A percentile compares a stretch with the other conserved stretches of the same genome.
These are phyloP conservation scores for Alternaria dauci DNA, from an alignment of 2,329 filamentous ascomycete genomes.

Conservation along the genomic window DNA sequence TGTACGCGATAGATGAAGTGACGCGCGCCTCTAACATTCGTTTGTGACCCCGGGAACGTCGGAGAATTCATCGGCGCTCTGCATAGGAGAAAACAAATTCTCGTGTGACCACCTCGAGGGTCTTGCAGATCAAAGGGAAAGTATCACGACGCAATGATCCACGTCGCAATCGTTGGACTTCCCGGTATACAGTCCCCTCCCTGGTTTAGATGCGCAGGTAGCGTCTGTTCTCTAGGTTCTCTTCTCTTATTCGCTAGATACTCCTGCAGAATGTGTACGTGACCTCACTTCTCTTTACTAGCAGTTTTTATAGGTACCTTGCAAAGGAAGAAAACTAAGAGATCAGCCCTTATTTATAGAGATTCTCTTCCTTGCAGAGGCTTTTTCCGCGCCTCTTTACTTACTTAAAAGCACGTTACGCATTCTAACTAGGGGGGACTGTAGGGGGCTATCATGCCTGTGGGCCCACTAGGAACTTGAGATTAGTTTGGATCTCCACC, in stretches of 20 bases:
- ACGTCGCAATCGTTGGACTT: not conserved
- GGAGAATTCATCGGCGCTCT: constrained; percentile 2
- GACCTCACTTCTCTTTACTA: too few relatives aligned
- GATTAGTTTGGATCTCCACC: constrained; percentile 4
- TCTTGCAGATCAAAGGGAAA: not conserved
- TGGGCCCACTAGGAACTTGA: not conserved
- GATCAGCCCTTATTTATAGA: too few relatives aligned
- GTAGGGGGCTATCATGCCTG: not conserved
- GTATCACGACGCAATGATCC: not conserved
- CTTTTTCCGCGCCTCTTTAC: too few relatives aligned
- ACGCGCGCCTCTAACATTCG: not conserved
- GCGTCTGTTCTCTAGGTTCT: too few relatives aligned
- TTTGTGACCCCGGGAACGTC: not conserved
- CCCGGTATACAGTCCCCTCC: not conserved
- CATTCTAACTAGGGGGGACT: too few relatives aligned
- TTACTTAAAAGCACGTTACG: too few relatives aligned
- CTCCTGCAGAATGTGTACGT: too few relatives aligned
- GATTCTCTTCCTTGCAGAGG: too few relatives aligned
- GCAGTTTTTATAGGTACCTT: too few relatives aligned
- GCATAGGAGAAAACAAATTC: not conserved
- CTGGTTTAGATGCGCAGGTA: too few relatives aligned
- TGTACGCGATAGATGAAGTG: constrained; percentile 10
- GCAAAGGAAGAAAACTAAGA: too few relatives aligned
- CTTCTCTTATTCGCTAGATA: too few relatives aligned
- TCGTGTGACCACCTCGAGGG: not conserved